These are phyloP conservation scores for Stemphylium beticola DNA, from an alignment of 2,329 filamentous ascomycete species.

Conservation along the genomic window DNA sequence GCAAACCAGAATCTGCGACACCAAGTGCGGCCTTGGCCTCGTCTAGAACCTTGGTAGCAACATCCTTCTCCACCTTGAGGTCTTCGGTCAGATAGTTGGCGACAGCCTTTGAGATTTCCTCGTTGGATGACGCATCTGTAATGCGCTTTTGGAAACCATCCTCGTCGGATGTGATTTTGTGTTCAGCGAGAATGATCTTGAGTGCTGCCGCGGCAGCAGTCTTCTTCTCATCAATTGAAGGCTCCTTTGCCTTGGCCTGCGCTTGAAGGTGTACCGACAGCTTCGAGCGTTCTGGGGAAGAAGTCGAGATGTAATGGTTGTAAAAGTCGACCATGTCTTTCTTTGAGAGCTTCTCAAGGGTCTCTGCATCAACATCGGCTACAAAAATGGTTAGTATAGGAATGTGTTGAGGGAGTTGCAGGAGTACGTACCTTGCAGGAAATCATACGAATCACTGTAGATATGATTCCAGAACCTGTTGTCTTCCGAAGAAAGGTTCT, in stretches of 20 bases:
- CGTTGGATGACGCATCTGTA: slow-evolving; percentile 53
- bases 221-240: slow-evolving; percentile 52
- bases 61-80: slow-evolving; percentile 56
- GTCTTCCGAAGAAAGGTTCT: slow-evolving; percentile 88
- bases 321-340: slow-evolving; percentile 81
- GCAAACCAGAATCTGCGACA: slow-evolving; percentile 36
- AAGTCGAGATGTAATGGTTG: slow-evolving; percentile 74
- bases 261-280: slow-evolving; percentile 83
- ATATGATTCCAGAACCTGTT: slow-evolving; percentile 85
- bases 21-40: slow-evolving; percentile 58
- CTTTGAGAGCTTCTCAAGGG: slow-evolving; percentile 78
- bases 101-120: slow-evolving; percentile 59
- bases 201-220: slow-evolving; percentile 43
- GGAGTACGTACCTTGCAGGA: slow-evolving; percentile 73
- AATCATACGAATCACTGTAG: slow-evolving; percentile 85
- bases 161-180: slow-evolving; percentile 54
- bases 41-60: slow-evolving; percentile 56
- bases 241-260: slow-evolving; percentile 60
- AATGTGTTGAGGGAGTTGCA: neutral
- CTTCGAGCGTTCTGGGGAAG: slow-evolving; percentile 77
- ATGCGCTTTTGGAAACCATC: slow-evolving; percentile 54
- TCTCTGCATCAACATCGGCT: slow-evolving; percentile 78
- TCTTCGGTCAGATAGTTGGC: slow-evolving; percentile 55
- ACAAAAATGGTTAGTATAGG: slow-evolving; percentile 9
- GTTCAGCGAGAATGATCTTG: slow-evolving; percentile 54